These are phyloP conservation scores for Triangularia setosa DNA, from an alignment of 2,329 filamentous ascomycete genomes.

Conservation along the genomic window DNA sequence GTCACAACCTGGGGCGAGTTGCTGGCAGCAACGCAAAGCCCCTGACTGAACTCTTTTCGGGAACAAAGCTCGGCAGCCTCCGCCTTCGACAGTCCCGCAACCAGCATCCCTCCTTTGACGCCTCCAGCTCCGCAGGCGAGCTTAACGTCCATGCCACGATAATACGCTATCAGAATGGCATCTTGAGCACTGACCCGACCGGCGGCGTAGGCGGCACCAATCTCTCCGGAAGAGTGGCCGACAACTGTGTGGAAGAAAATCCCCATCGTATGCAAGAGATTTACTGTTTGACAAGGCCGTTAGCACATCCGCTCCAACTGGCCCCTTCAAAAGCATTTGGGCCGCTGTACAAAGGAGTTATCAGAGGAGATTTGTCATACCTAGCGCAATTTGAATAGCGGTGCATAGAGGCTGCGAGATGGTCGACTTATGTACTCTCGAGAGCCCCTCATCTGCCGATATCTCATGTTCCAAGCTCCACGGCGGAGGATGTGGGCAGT, in stretches of 20 bases:
- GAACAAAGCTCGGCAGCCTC: slow-evolving; percentile 29
- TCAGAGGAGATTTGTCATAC: background rate
- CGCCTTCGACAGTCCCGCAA: slow-evolving; percentile 29
- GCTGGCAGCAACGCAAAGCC: slow-evolving; percentile 30
- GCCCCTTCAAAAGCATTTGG: background rate
- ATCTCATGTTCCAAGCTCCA: slow-evolving; percentile 36
- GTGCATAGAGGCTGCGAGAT: slow-evolving; percentile 51
- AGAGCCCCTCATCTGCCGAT: slow-evolving; percentile 25
- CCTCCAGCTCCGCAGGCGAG: slow-evolving; percentile 24
- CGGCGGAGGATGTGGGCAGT: slow-evolving; percentile 25
- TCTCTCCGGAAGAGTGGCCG: slow-evolving; percentile 43
- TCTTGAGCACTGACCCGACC: slow-evolving; percentile 33
- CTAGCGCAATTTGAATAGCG: slow-evolving; percentile 46
- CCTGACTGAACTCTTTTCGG: slow-evolving; percentile 23
- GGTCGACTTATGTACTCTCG: slow-evolving; percentile 35
- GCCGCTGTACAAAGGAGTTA: background rate
- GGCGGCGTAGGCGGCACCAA: slow-evolving; percentile 41
- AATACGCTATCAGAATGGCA: slow-evolving; percentile 39
- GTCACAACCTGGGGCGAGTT: slow-evolving; percentile 34
- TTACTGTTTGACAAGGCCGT: slow-evolving; percentile 14
- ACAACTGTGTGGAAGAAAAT: slow-evolving; percentile 32
- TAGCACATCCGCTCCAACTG: background rate
- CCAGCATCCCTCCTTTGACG: slow-evolving; percentile 34
- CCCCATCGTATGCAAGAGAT: slow-evolving; percentile 28
- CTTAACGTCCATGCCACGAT: slow-evolving; percentile 36